phyloP scores from a whole-genome alignment of 2,329 filamentous ascomycete species.

The Pseudogymnoascus sp. region DNA sequence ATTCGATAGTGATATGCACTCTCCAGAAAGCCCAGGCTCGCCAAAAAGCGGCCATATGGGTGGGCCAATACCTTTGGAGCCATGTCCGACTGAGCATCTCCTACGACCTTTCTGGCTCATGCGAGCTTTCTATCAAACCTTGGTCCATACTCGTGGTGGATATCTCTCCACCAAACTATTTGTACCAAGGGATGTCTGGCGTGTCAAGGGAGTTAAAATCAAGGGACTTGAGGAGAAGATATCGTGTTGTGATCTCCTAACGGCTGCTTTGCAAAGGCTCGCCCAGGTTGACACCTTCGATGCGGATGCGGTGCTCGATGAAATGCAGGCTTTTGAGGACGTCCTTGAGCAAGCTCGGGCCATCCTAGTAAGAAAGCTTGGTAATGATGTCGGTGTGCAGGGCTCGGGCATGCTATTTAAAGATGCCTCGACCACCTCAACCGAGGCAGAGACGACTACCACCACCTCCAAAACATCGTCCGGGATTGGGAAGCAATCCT shows the following conservation, averaged over 20 bases:
- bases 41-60: constrained; percentile 54
- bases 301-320: constrained; percentile 83
- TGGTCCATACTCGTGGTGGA: constrained; percentile 83
- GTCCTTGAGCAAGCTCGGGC: constrained; percentile 80
- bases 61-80: constrained; percentile 72
- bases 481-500: constrained; percentile 64
- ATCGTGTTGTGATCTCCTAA: constrained; percentile 81
- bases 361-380: constrained; percentile 71
- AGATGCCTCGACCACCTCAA: constrained; percentile 45
- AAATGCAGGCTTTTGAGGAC: constrained; percentile 83
- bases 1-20: constrained; percentile 77
- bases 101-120: constrained; percentile 98
- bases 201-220: constrained; percentile 86
- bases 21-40: constrained; percentile 54
- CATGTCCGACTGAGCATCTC: constrained; percentile 81
- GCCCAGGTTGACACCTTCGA: constrained; percentile 79
- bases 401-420: constrained; percentile 67
- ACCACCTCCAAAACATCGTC: constrained; percentile 43
- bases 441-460: constrained; percentile 38
- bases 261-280: constrained; percentile 77
- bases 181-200: constrained; percentile 86
- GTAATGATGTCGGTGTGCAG: constrained; percentile 85
- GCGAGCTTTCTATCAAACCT: constrained; percentile 85
- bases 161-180: constrained; percentile 90
- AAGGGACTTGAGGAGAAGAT: constrained; percentile 91